Percentiles rank a stretch among this genome's conserved stretches.
phyloP scores from a whole-genome alignment of 2,329 filamentous ascomycete genomes.

The Aspergillus pseudotamarii region DNA sequence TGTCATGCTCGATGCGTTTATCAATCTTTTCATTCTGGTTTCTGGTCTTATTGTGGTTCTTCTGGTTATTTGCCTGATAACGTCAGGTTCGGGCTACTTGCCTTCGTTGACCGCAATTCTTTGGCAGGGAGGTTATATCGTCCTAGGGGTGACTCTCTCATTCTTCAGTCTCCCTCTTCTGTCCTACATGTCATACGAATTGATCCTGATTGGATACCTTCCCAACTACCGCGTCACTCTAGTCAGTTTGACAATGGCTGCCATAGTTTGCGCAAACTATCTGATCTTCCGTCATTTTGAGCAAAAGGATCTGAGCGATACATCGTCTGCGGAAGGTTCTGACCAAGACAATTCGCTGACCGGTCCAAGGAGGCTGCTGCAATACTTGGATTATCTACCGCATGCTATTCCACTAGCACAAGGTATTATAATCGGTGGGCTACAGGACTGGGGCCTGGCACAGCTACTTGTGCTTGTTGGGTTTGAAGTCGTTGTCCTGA shows the following conservation, averaged over 20 bases:
- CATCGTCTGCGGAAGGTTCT: neutral
- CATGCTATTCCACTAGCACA: neutral
- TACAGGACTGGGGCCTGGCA: neutral
- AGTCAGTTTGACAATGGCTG: neutral
- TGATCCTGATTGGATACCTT: slow-evolving; percentile 7
- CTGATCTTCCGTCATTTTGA: neutral
- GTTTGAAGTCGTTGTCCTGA: neutral
- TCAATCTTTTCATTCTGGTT: slow-evolving; percentile 6
- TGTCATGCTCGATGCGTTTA: slow-evolving; percentile 5
- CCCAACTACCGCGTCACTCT: slow-evolving; percentile 5
- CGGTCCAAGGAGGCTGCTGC: neutral
- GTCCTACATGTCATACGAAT: slow-evolving; percentile 4
- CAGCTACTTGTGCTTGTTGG: neutral
- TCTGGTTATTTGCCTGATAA: neutral
- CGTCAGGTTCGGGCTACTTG: neutral
- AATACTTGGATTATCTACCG: neutral
- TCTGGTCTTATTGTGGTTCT: neutral
- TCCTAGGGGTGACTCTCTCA: neutral
- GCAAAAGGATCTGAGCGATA: neutral
- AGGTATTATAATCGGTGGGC: slow-evolving; percentile 3
- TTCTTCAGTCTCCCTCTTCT: slow-evolving; percentile 2
- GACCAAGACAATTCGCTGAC: neutral
- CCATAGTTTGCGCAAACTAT: neutral
- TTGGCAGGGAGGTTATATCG: neutral
- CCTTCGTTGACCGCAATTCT: neutral